Evolutionary conservation across 2,329 filamentous ascomycete species (phyloP), one percentile per base, ranked within the genome.

Genomic region (Cercospora citrullina): DNA sequence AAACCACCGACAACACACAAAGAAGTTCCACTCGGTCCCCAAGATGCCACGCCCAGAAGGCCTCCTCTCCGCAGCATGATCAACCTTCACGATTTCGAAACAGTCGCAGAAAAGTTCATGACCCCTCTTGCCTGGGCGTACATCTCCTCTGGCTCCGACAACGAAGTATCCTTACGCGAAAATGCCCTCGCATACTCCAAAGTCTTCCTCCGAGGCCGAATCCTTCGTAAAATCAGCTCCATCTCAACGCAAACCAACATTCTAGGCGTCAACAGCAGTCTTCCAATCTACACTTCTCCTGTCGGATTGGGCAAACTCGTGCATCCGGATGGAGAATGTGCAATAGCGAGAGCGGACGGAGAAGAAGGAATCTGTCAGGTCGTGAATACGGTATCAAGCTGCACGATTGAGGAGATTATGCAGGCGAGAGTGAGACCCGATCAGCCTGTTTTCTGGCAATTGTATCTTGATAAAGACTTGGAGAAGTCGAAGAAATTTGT

Each of bases 401-500:
- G 75, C 69, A 68, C 74, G 23, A 73, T 77, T 57, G 73, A 74
- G 53, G 70, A 70, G 14, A 77, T 77, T 23, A 73, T 76, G 71
- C 65, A 69, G 21, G 69, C 73, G 7, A 66, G 73, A 9, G 64
- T 71, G 14, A 68, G 72, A 0, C 67, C 77, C 21, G 60, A 71
- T 21, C 76, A 75, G 64, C 72, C 73, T 3, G 67, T 83, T 39
- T 86, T 87, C 78, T 87, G 87, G 75, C 87, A 89, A 74, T 79
- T 90, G 10, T 90, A 89, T 72, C 84, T 88, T 45, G 83, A 88
- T 75, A 84, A 83, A 69, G 80, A 87, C 68, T 79, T 86, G 0
- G 64, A 75, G 9, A 84, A 85, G 63, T 85, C 85, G 7, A 82
- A 82, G 67, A 78, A 79, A 1, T 77, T 88, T 5, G 76, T 89